Base-by-base conservation (phyloP, 768 basidiomycete genomes). In the Trametes punicea region DNA sequence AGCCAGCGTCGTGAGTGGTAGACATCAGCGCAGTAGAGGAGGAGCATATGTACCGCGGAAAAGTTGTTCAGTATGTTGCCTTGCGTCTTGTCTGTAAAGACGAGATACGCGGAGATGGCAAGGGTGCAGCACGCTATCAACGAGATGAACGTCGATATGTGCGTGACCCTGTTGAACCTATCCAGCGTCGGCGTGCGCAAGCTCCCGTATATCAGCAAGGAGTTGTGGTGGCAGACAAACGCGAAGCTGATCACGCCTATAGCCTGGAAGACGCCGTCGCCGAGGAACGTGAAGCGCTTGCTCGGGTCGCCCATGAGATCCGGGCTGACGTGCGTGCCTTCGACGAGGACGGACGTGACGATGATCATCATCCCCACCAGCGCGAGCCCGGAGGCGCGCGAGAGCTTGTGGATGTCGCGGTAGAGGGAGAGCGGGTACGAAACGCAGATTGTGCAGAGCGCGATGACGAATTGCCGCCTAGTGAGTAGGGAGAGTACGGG, bases 51-150 rank as follows among this genome's bases (percentile, higher is more conserved):
- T 63, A 90, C 93, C 42, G 78, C 71, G 13, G 89, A 79, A 64
- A 98, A 98, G 70, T 98, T 98, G 71, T 98, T 98, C 61, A 99
- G 74, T 50, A 98, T 91, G 65, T 99, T 99, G n/a, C 96, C 96
- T 70, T 85, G 82, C 1, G 88, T 93, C 72, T 86, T 91, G 70
- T 96, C 81, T 9, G 95, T 98, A 72, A 96, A 95, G 13, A 90
- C 87, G 38, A 89, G 69, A 67, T 87, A 98, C 4, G 87, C 95
- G 27, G 92, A 86, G 20, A 95, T 77, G 4, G 92, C 91, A 59
- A 99, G 82, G 42, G 87, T 80, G 60, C 81, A 74, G 67, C 95
- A 98, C n/a, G 89, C 83, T 23, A 95, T 74, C 40, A 98, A 75
- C 46, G 92, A 95, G 10, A 95, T 71, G 11, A 78, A 73, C 1